Evolutionary conservation across 140 eudicot genomes (phyloP).

Genomic region (Stevia rebaudiana): DNA sequence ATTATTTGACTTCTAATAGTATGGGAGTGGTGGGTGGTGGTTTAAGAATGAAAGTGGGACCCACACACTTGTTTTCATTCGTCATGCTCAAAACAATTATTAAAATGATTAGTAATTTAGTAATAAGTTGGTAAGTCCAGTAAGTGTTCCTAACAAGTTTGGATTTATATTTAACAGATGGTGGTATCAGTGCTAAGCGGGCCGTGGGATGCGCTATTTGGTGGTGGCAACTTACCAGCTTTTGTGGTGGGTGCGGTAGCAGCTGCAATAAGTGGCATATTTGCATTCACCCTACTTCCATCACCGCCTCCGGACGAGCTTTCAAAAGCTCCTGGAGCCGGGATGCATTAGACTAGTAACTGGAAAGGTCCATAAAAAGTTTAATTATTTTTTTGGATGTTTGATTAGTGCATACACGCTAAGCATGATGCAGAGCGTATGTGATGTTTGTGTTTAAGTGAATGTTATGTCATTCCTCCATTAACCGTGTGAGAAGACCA

Average conservation of each 20-base stretch:
- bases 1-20: conserved; percentile 24
- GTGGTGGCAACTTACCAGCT: conserved; percentile 77
- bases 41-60: conserved; percentile 20
- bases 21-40: conserved; percentile 22
- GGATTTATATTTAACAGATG: conserved; percentile 35
- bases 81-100: neutral
- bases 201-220: conserved; percentile 62
- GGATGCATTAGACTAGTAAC: conserved; percentile 31
- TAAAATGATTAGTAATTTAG: neutral
- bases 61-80: conserved; percentile 17
- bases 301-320: conserved; percentile 35
- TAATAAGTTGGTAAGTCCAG: neutral
- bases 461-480: conserved; percentile 40
- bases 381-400: conserved; percentile 27
- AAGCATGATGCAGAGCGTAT: conserved; percentile 37
- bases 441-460: conserved; percentile 37
- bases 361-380: conserved; percentile 8
- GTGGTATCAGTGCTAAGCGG: conserved; percentile 56
- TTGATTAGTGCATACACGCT: conserved; percentile 39
- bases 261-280: conserved; percentile 47
- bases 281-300: conserved; percentile 56
- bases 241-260: conserved; percentile 64
- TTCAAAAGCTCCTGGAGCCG: conserved; percentile 23
- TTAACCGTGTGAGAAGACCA: conserved; percentile 25
- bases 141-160: too few species aligned